These are phyloP conservation scores for Pythium apleroticum DNA, from an alignment of 352 stramenopile genomes.

Conservation along the genomic window DNA sequence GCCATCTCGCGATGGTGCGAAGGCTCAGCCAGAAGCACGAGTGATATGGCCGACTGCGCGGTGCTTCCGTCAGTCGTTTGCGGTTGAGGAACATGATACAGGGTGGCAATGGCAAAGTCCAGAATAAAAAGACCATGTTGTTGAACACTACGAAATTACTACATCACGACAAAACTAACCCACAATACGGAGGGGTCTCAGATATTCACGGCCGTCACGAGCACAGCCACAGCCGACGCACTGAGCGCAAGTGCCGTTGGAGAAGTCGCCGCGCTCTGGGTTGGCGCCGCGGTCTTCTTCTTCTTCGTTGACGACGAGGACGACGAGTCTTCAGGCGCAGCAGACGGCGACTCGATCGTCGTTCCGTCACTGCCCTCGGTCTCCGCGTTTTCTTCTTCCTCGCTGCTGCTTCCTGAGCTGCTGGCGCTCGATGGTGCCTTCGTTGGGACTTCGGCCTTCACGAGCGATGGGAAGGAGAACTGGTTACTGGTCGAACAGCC, in stretches of 20 bases:
- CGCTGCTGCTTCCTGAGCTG: slow-evolving; percentile 13
- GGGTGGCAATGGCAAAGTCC: not conserved
- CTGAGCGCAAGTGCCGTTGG: not conserved
- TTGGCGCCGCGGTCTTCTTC: slow-evolving; percentile 16
- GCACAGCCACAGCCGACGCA: not conserved
- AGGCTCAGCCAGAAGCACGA: slow-evolving; percentile 11
- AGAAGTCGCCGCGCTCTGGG: not conserved
- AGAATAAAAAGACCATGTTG: slow-evolving; percentile 4
- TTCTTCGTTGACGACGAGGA: slow-evolving; percentile 6
- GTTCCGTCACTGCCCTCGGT: slow-evolving; percentile 9
- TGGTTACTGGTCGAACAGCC: slow-evolving; percentile 13
- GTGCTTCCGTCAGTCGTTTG: too few relatives aligned
- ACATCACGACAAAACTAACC: not conserved
- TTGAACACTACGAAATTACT: not conserved
- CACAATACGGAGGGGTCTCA: not conserved
- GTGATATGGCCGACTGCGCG: not conserved
- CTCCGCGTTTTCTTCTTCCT: not conserved
- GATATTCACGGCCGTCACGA: slow-evolving; percentile 1
- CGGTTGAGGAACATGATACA: too few relatives aligned
- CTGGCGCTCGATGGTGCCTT: not conserved
- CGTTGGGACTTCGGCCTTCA: slow-evolving; percentile 10
- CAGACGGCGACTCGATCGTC: slow-evolving; percentile 17
- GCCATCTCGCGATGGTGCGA: slow-evolving; percentile 27
- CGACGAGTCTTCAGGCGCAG: not conserved
- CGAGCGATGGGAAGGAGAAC: slow-evolving; percentile 25